phyloP scores from a whole-genome alignment of 2,329 filamentous ascomycete genomes.

The Aureobasidium pullulans region DNA sequence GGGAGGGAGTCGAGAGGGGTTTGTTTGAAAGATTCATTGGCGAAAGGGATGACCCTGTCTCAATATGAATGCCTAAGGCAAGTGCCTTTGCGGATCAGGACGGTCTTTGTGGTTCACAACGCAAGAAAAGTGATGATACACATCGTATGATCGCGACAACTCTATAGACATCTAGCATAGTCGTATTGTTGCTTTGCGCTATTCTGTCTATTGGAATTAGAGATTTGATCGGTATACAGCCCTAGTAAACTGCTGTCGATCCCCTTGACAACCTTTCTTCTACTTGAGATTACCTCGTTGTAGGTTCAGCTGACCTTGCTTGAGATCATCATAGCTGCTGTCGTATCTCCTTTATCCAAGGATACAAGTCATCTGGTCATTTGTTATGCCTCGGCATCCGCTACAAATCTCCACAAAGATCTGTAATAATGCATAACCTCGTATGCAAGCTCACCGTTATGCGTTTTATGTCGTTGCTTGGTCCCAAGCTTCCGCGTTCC shows the following conservation, averaged over 20 bases:
- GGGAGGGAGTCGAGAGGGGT: no score
- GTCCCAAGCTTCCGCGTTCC: not conserved
- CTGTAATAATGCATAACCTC: conserved; percentile 3
- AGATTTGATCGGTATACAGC: not conserved
- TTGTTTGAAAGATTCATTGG: no score
- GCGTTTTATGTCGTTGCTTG: not conserved
- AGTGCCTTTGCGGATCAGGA: no score
- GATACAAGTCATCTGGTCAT: no score
- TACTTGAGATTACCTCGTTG: not conserved
- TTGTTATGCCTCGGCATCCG: not conserved
- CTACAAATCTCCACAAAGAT: conserved; percentile 5
- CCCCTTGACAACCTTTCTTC: not conserved
- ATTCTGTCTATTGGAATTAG: not conserved
- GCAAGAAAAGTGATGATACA: no score
- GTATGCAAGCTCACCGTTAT: conserved; percentile 2
- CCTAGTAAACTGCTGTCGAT: not conserved
- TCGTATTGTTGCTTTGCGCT: not conserved
- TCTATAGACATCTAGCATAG: not conserved
- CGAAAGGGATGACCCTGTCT: no score
- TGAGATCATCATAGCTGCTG: not conserved
- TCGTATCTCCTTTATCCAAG: not conserved
- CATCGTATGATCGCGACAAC: no score
- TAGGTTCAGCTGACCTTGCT: not conserved
- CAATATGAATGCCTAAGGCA: no score
- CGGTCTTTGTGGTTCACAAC: no score